Conservation (phyloP, 805 yeast genomes). For the Candida andamanensis region DNA sequence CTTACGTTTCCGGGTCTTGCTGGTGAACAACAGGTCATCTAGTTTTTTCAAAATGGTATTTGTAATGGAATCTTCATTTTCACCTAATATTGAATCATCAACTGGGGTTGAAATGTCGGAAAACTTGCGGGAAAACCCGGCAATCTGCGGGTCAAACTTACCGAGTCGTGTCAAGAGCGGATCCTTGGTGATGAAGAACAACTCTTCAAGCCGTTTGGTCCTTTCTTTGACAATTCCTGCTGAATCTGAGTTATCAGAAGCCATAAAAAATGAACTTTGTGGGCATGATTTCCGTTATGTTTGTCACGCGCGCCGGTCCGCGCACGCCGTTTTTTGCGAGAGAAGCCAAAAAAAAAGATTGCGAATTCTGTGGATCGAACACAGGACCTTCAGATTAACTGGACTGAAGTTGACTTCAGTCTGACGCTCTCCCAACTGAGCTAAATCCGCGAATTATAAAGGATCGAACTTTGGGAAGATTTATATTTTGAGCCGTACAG, state of each 20-base stretch:
- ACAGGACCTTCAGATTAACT: slow-evolving; percentile 71
- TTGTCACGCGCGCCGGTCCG: slow-evolving; percentile 16
- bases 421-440: slow-evolving; percentile 37
- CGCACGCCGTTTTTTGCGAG: neutral
- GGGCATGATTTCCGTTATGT: slow-evolving; percentile 19
- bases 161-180: slow-evolving; percentile 13
- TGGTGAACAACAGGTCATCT: neutral
- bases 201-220: slow-evolving; percentile 13
- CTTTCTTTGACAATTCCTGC: neutral
- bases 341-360: slow-evolving; percentile 17
- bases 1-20: neutral
- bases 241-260: too few relatives aligned
- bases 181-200: slow-evolving; percentile 13
- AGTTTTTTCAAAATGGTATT: neutral
- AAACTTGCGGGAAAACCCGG: slow-evolving; percentile 1
- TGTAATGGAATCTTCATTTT: neutral
- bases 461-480: too few relatives aligned
- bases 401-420: slow-evolving; percentile 30
- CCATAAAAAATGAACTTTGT: slow-evolving; percentile 1
- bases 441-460: slow-evolving; percentile 27
- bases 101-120: slow-evolving; percentile 1
- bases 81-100: slow-evolving; percentile 7
- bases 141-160: slow-evolving; percentile 2
- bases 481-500: too few relatives aligned
- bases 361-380: slow-evolving; percentile 76